Base-by-base conservation (phyloP, 2,329 filamentous ascomycete species). In the Colletotrichum lini region DNA sequence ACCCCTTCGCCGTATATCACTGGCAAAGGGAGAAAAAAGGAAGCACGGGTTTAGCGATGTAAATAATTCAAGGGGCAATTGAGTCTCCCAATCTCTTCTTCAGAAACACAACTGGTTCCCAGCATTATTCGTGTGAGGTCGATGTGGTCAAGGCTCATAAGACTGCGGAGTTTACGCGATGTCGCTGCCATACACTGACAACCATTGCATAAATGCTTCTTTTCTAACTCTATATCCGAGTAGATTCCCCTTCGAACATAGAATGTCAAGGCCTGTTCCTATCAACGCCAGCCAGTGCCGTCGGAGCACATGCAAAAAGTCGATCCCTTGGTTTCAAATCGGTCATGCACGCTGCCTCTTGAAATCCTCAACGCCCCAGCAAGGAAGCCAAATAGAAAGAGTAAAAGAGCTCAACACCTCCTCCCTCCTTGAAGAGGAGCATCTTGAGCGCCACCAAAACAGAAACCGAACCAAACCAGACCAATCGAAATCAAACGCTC, bases 61-160 rank as follows among this genome's bases (percentile, higher is more conserved):
- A 64, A 64, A 68, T 63, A 72, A 72, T 69, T 18, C 35, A 49
- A 47, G 40, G 56, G 53, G 21, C 54, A 21, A 45, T 47, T 8
- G 23, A 56, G 26, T 42, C 63, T 59, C 54, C 58, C 13, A 67
- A 71, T 73, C 71, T 67, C 67, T 57, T 64, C 71, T 73, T 72
- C 30, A 64, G 38, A 30, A 61, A 6, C 23, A 16, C 16, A 38
- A 8, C 23, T 53, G 35, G 18, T 18, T 49, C 35, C 23, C 26
- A 35, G 7, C 3, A 50, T 15, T 18, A 7, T 12, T 44, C 13
- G 18, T 54, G 60, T 53, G 38, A 45, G 9, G 12, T 30, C 3
- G 42, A 4, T 21, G 18, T 21, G 2, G 42, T 2, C 7, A 42
- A 23, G 5, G 47, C 12, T 13, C 47, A 12, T 12, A 13, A 23